phyloP scores from a whole-genome alignment of 2,329 filamentous ascomycete species.

The Colletotrichum eleusines region DNA sequence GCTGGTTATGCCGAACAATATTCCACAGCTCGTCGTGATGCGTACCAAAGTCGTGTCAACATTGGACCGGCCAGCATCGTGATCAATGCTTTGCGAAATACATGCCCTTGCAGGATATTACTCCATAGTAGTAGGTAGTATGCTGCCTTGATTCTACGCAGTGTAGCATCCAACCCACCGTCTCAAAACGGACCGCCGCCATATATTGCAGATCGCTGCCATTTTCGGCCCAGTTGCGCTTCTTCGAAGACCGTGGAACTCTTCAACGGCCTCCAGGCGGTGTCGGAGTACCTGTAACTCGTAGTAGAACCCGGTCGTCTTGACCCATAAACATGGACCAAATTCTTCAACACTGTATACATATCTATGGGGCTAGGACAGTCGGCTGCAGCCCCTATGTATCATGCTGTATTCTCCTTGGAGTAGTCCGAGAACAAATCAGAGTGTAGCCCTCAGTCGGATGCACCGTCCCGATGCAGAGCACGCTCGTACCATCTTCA shows the following conservation, averaged over 20 bases:
- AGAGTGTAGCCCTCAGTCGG: no score
- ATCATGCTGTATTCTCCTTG: slow-evolving; percentile 7
- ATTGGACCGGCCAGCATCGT: neutral
- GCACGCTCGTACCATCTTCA: no score
- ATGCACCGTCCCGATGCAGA: neutral
- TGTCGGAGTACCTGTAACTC: no score
- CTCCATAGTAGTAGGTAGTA: no score
- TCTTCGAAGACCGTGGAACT: slow-evolving; percentile 7
- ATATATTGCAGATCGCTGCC: slow-evolving; percentile 22
- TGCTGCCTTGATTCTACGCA: neutral
- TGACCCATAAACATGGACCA: slow-evolving; percentile 13
- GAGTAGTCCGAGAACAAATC: neutral
- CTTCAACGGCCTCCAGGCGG: slow-evolving; percentile 21
- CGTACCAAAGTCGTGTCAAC: neutral
- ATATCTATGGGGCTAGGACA: slow-evolving; percentile 4
- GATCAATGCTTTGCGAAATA: slow-evolving; percentile 16
- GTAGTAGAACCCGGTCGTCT: slow-evolving; percentile 1
- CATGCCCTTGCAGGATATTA: neutral
- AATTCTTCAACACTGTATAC: slow-evolving; percentile 5
- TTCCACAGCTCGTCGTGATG: neutral
- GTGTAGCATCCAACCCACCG: slow-evolving; percentile 26
- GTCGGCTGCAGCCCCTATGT: no score
- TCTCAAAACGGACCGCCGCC: slow-evolving; percentile 24
- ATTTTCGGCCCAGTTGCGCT: neutral
- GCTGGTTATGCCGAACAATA: no score